A percentile compares a stretch with the other conserved stretches of the same genome.
Conservation (phyloP, 805 yeast species). For the Candida dajiaensis region DNA sequence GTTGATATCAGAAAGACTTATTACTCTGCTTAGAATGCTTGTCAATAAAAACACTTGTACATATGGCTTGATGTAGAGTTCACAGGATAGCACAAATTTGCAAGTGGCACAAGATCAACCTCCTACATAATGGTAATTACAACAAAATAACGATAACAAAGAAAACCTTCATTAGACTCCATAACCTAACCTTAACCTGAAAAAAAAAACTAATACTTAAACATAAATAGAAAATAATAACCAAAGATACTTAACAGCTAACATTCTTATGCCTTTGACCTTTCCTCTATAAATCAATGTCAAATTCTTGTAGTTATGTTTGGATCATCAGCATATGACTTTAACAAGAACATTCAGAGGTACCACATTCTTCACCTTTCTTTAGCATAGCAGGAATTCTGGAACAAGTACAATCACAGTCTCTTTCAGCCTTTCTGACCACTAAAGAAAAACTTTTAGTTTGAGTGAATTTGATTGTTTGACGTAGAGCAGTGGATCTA, state of each 20-base stretch:
- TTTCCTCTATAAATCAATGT: background rate
- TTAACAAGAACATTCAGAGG: conserved; percentile 23
- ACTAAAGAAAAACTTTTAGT: conserved; percentile 8
- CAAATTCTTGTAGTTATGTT: background rate
- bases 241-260: background rate
- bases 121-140: background rate
- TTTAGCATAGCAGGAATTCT: conserved; percentile 11
- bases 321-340: conserved; percentile 3
- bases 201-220: background rate
- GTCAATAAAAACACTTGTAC: background rate
- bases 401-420: conserved; percentile 25
- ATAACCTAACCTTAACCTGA: background rate
- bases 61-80: background rate
- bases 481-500: conserved; percentile 9
- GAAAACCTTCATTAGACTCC: background rate
- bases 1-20: conserved; percentile 89
- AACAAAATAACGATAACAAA: background rate
- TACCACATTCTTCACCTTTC: conserved; percentile 21
- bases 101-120: no score
- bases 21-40: conserved; percentile 45
- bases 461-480: conserved; percentile 6
- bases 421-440: conserved; percentile 16
- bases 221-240: background rate
- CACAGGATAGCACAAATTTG: no score
- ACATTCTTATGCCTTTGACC: background rate